Percentiles rank a stretch among this genome's conserved stretches.
These are phyloP conservation scores for Podosphaera xanthii DNA, from an alignment of 2,329 filamentous ascomycete species.

Conservation along the genomic window DNA sequence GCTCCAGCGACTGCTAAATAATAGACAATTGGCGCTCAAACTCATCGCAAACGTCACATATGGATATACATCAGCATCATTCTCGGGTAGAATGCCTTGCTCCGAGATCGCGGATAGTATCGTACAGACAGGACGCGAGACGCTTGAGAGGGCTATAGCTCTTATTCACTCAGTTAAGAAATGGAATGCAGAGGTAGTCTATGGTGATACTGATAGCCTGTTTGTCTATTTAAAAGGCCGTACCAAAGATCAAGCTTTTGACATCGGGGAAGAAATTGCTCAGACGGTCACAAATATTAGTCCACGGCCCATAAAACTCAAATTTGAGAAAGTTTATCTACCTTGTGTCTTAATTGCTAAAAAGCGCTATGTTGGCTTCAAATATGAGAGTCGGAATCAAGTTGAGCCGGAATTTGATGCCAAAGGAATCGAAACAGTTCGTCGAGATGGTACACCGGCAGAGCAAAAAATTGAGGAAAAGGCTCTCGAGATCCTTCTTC, in stretches of 20 bases:
- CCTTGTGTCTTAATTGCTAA: conserved; percentile 87
- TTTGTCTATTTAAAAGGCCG: conserved; percentile 79
- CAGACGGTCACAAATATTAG: conserved; percentile 73
- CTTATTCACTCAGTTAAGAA: conserved; percentile 68
- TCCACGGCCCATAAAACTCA: conserved; percentile 77
- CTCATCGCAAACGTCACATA: conserved; percentile 98
- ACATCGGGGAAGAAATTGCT: conserved; percentile 80
- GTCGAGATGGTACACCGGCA: conserved; percentile 79
- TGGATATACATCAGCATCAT: conserved; percentile 89
- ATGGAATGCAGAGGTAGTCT: conserved; percentile 93
- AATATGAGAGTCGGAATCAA: conserved; percentile 65
- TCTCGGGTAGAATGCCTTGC: conserved; percentile 93
- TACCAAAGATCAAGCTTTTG: conserved; percentile 71
- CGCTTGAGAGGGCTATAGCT: conserved; percentile 78
- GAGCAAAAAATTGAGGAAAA: conserved; percentile 95
- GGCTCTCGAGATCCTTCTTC: conserved; percentile 68
- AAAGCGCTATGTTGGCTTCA: conserved; percentile 95
- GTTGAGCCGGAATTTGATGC: conserved; percentile 75
- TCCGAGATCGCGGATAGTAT: conserved; percentile 96
- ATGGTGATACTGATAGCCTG: conserved; percentile 89
- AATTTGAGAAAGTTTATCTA: conserved; percentile 96
- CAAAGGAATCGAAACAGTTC: conserved; percentile 94
- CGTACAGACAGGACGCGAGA: conserved; percentile 86
- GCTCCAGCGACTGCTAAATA: conserved; percentile 72
- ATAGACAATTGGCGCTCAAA: conserved; percentile 81